A percentile compares a stretch with the other conserved stretches of the same genome.
These are phyloP conservation scores for Onygenales sp. DNA, from an alignment of 2,329 filamentous ascomycete genomes.

Conservation along the genomic window DNA sequence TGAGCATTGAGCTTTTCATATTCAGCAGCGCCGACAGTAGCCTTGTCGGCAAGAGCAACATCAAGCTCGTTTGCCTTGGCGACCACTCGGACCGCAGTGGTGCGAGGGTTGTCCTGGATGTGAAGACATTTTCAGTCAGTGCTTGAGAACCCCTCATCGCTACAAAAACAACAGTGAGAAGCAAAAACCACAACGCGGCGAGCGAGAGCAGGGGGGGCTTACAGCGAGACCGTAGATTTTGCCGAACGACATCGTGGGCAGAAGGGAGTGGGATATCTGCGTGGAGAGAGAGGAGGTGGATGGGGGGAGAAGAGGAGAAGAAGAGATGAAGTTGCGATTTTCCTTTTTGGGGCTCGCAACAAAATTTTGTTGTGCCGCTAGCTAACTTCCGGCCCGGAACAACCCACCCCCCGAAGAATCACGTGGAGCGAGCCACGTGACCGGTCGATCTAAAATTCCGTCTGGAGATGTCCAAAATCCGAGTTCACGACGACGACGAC, in stretches of 20 bases:
- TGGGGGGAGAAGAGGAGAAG: conserved; percentile 9
- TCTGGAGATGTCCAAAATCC: conserved; percentile 3
- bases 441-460: background rate
- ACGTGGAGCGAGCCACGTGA: conserved; percentile 9
- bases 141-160: conserved; percentile 7
- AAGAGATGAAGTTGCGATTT: conserved; percentile 12
- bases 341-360: conserved; percentile 10
- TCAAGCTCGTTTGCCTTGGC: conserved; percentile 97
- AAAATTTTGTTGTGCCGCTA: conserved; percentile 4
- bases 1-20: conserved; percentile 81
- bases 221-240: conserved; percentile 89
- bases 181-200: background rate
- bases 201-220: conserved; percentile 25
- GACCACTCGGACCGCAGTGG: conserved; percentile 78
- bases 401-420: background rate
- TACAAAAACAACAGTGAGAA: background rate
- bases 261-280: conserved; percentile 6
- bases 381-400: background rate
- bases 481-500: conserved; percentile 2
- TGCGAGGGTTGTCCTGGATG: conserved; percentile 74
- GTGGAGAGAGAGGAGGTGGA: conserved; percentile 1
- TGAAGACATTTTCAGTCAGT: conserved; percentile 18
- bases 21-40: conserved; percentile 57
- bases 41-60: conserved; percentile 69
- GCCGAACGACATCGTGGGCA: conserved; percentile 79